Conservation (phyloP, 73 alveolate species). For the Stentor roeselii region DNA sequence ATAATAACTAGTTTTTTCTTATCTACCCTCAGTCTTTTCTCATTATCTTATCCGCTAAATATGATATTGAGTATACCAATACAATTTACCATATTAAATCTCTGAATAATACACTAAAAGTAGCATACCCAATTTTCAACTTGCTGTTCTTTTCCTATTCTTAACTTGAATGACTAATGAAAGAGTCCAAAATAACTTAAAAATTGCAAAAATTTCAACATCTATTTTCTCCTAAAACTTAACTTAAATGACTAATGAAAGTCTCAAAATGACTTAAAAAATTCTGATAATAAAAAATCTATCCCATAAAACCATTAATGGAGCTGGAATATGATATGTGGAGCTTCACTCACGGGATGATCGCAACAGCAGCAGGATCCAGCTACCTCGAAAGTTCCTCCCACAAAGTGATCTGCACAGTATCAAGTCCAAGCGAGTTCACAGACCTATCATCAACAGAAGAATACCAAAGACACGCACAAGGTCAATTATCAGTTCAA, state of each 20-base stretch:
- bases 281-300: too few relatives aligned
- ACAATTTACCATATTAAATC: too few relatives aligned
- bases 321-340: constrained; percentile 7
- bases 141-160: background rate
- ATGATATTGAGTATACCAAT: too few relatives aligned
- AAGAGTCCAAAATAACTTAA: background rate
- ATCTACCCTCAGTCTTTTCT: too few relatives aligned
- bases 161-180: background rate
- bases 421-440: constrained; percentile 1
- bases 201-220: background rate
- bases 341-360: constrained; percentile 8
- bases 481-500: background rate
- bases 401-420: background rate
- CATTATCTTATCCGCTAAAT: too few relatives aligned
- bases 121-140: too few relatives aligned
- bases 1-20: too few relatives aligned
- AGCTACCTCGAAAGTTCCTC: background rate
- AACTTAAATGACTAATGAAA: background rate
- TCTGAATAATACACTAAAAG: too few relatives aligned
- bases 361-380: constrained; percentile 5
- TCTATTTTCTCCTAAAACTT: background rate
- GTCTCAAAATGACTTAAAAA: too few relatives aligned
- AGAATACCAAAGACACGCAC: background rate
- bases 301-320: background rate
- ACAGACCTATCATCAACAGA: background rate